Percentiles rank a stretch among this genome's conserved stretches.
Conservation (phyloP, 495 filamentous ascomycete species). For the Chaetomium cochliodes region DNA sequence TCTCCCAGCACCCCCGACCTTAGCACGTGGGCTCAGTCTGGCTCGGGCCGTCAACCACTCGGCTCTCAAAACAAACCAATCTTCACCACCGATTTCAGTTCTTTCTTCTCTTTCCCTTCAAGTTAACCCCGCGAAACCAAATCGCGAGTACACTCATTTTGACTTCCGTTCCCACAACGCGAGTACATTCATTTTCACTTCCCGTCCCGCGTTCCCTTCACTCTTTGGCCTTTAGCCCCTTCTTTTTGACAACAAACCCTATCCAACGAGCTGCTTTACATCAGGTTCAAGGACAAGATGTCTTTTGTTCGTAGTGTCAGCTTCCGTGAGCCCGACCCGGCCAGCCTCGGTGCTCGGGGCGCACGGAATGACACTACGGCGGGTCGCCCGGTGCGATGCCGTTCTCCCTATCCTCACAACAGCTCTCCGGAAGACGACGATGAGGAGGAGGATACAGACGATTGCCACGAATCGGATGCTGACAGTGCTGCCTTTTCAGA, state of each 20-base stretch:
- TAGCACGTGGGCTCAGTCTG: background rate
- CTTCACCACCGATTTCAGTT: background rate
- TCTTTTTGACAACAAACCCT: background rate
- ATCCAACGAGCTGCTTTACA: background rate
- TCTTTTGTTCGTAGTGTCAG: constrained; percentile 12
- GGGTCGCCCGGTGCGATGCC: constrained; percentile 3
- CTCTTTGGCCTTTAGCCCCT: background rate
- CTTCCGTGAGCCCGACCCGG: constrained; percentile 15
- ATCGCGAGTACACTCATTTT: background rate
- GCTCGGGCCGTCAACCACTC: background rate
- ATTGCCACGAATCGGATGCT: constrained; percentile 5
- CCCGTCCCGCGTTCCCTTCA: background rate
- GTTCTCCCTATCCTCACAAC: constrained; percentile 16
- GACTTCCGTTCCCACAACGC: background rate
- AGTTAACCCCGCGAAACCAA: constrained; percentile 1
- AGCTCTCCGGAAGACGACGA: background rate
- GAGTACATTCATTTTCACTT: background rate
- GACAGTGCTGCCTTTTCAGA: constrained; percentile 42
- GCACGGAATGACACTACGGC: background rate
- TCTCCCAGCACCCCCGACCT: background rate
- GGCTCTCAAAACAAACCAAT: background rate
- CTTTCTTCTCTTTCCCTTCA: background rate
- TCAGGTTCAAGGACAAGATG: constrained; percentile 11
- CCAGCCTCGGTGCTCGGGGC: background rate
- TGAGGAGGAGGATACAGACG: background rate